Conservation (phyloP, 2,329 filamentous ascomycete genomes). For the Fusarium sororula region DNA sequence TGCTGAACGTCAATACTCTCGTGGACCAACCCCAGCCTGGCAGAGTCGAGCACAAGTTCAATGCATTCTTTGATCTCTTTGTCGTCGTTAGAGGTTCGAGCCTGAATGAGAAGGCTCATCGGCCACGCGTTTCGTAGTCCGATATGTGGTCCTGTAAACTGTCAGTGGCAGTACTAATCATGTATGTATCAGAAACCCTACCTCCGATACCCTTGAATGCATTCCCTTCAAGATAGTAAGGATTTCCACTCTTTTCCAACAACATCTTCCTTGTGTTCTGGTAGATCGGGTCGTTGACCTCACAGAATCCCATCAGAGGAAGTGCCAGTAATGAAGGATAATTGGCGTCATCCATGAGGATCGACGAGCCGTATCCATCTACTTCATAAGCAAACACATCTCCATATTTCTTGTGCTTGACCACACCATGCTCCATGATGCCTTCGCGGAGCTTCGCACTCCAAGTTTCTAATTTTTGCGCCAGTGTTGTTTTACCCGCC, state of each 20-base stretch:
- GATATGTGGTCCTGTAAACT: conserved; percentile 67
- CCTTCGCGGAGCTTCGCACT: conserved; percentile 74
- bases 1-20: conserved; percentile 88
- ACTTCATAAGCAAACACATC: conserved; percentile 88
- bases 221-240: conserved; percentile 82
- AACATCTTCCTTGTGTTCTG: conserved; percentile 86
- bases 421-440: conserved; percentile 85
- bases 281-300: conserved; percentile 74
- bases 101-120: conserved; percentile 92
- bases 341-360: conserved; percentile 92
- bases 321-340: conserved; percentile 82
- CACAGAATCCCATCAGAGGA: conserved; percentile 80
- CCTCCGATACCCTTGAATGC: conserved; percentile 91
- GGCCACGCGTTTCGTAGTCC: conserved; percentile 95
- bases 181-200: conserved; percentile 46
- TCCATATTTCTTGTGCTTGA: conserved; percentile 78
- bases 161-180: conserved; percentile 6
- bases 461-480: conserved; percentile 66
- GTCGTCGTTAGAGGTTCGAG: conserved; percentile 86
- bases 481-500: conserved; percentile 63
- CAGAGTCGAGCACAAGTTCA: conserved; percentile 77
- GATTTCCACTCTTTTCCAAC: conserved; percentile 79
- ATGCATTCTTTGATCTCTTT: conserved; percentile 81
- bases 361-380: conserved; percentile 83
- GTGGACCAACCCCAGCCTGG: conserved; percentile 83